These are phyloP conservation scores for Camelina laxa DNA, from an alignment of 345 rosid species.

Conservation along the genomic window DNA sequence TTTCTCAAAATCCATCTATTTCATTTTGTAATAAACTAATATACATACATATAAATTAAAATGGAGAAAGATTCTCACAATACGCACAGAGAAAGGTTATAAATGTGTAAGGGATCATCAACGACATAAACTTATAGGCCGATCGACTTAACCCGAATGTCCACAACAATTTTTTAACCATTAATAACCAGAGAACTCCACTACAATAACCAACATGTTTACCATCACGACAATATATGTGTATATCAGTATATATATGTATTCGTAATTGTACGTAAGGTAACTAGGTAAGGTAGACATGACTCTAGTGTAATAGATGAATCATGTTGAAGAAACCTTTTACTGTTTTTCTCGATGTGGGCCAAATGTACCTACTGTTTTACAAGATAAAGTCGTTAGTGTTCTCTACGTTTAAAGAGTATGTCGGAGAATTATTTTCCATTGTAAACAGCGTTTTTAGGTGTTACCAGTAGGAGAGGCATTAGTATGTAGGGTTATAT, in stretches of 20 bases:
- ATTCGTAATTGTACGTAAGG: neutral
- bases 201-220: slow-evolving; percentile 7
- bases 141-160: neutral
- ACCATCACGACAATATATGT: neutral
- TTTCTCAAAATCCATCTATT: slow-evolving; percentile 11
- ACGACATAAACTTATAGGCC: neutral
- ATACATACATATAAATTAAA: neutral
- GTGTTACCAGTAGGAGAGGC: slow-evolving; percentile 29
- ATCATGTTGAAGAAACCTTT: slow-evolving; percentile 26
- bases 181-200: neutral
- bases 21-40: slow-evolving; percentile 19
- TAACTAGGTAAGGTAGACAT: slow-evolving; percentile 25
- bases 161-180: neutral
- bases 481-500: slow-evolving; percentile 2
- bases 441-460: slow-evolving; percentile 26
- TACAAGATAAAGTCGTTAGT: slow-evolving; percentile 35
- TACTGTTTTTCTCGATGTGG: slow-evolving; percentile 35
- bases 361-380: slow-evolving; percentile 32
- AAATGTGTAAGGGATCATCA: neutral
- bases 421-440: slow-evolving; percentile 44
- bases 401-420: slow-evolving; percentile 42
- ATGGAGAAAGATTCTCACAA: neutral
- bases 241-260: neutral
- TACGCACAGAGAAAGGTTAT: neutral
- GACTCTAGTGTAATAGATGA: slow-evolving; percentile 28